Conservation (phyloP, 306 rosid genomes). For the Pueraria montana region DNA sequence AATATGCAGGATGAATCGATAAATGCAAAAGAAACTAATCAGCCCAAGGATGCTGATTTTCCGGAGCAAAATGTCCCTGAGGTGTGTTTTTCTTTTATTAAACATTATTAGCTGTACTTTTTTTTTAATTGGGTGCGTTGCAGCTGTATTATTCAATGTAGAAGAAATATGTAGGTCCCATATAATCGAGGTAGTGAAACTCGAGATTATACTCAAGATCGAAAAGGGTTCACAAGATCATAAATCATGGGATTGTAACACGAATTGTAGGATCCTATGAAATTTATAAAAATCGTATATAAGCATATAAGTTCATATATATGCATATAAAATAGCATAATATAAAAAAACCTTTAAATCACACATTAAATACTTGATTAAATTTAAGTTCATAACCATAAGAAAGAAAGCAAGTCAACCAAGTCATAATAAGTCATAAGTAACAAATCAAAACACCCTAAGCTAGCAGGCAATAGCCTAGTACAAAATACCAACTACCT, state of each 20-base stretch:
- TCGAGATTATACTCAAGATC: not conserved
- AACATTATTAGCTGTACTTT: constrained; percentile 15
- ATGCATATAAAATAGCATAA: not conserved
- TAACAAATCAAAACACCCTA: not conserved
- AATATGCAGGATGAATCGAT: constrained; percentile 61
- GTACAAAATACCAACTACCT: too few species aligned
- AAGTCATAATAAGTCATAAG: not conserved
- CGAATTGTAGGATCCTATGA: not conserved
- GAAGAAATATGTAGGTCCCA: constrained; percentile 24
- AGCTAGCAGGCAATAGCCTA: too few species aligned
- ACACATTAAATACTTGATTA: not conserved
- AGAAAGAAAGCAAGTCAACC: not conserved
- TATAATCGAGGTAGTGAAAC: not conserved
- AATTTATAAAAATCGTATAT: not conserved
- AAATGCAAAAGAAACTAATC: constrained; percentile 53
- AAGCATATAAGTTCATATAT: not conserved
- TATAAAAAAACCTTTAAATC: not conserved
- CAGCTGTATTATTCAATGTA: constrained; percentile 11
- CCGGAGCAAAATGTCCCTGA: constrained; percentile 71
- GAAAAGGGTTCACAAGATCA: not conserved
- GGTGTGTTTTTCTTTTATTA: constrained; percentile 59
- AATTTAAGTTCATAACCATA: not conserved
- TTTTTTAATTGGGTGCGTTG: not conserved
- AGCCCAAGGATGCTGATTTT: constrained; percentile 51
- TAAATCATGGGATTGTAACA: not conserved